Base-by-base conservation (phyloP, 192 early-diverging fungal species). In the Haplosporangium gracile region DNA sequence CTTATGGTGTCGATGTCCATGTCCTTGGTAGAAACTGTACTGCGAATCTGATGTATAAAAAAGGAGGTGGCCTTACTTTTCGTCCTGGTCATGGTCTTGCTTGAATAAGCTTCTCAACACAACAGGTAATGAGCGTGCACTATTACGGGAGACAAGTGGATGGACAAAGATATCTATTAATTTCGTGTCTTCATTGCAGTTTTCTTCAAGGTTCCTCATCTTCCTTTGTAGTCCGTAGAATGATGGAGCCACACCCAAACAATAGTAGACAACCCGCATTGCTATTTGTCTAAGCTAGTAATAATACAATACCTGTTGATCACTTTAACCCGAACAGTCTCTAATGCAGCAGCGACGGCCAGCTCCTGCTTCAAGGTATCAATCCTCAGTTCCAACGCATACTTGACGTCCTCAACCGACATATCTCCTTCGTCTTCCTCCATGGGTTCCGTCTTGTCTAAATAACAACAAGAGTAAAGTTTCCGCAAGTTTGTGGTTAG, bases 61-160 rank as follows among this genome's bases (percentile, higher is more conserved):
- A 43, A 77, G 11, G 38, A n/a, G 13, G 20, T n/a, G 6, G 32
- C 38, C 57, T 57, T 74, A 83, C 82, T 53, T 74, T 36, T 78
- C 82, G 42, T 83, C 75, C 4, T 45, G 72, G 32, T 78, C 76
- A 18, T 43, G 40, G 43, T 76, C 53, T n/a, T 15, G 49, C 32
- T 80, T 85, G 53, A 79, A 85, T 29, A 85, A 39, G 36, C 77
- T 70, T 53, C 79, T 79, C 13, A 85, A 34, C 8, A 85, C 49
- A 3, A 76, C 77, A 15, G 70, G 82, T 47, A 79, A 76, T 20
- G 53, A 63, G 36, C 79, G 55, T 79, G 77, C 77, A 65, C 82
- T 85, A 29, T 43, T 47, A 20, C 29, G 11, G 20, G 1, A 42
- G 38, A 20, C 36, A 40, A 38, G 34, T 20, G 68, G 13, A 18